These are phyloP conservation scores for Vitis amurensis DNA, from an alignment of 164 flowering plant species.

Conservation along the genomic window DNA sequence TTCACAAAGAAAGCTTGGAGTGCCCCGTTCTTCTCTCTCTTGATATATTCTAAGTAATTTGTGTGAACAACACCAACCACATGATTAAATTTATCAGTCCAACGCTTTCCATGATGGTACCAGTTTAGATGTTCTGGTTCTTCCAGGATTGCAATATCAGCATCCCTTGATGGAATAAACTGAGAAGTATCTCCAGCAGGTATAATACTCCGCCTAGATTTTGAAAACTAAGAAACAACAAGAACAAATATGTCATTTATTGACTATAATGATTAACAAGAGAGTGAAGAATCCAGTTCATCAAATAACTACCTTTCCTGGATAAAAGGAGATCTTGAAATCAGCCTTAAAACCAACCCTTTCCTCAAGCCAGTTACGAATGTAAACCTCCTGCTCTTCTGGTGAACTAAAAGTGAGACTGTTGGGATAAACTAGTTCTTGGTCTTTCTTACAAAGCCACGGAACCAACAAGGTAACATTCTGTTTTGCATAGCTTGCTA, in stretches of 20 bases:
- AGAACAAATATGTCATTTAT: conserved; percentile 10
- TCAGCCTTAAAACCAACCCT: conserved; percentile 89
- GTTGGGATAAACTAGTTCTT: conserved; percentile 89
- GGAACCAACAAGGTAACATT: conserved; percentile 95
- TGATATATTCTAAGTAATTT: conserved; percentile 77
- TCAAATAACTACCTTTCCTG: conserved; percentile 76
- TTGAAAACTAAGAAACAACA: conserved; percentile 54
- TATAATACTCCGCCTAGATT: conserved; percentile 71
- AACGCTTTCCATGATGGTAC: conserved; percentile 84
- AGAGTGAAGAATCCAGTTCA: background rate
- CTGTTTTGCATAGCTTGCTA: conserved; percentile 79
- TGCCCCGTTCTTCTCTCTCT: conserved; percentile 81
- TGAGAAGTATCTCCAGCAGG: conserved; percentile 85
- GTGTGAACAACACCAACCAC: conserved; percentile 85
- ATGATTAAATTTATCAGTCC: conserved; percentile 87
- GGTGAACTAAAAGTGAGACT: conserved; percentile 80
- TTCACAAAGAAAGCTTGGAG: conserved; percentile 80
- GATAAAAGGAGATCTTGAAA: conserved; percentile 88
- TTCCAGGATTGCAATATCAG: conserved; percentile 85
- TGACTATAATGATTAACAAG: background rate
- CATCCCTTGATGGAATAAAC: conserved; percentile 75
- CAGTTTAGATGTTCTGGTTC: conserved; percentile 85
- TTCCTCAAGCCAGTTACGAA: conserved; percentile 92
- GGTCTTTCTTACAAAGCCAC: conserved; percentile 93
- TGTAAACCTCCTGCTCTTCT: conserved; percentile 87